These are phyloP conservation scores for Coprinopsis marcescibilis DNA, from an alignment of 768 basidiomycete species.

Conservation along the genomic window DNA sequence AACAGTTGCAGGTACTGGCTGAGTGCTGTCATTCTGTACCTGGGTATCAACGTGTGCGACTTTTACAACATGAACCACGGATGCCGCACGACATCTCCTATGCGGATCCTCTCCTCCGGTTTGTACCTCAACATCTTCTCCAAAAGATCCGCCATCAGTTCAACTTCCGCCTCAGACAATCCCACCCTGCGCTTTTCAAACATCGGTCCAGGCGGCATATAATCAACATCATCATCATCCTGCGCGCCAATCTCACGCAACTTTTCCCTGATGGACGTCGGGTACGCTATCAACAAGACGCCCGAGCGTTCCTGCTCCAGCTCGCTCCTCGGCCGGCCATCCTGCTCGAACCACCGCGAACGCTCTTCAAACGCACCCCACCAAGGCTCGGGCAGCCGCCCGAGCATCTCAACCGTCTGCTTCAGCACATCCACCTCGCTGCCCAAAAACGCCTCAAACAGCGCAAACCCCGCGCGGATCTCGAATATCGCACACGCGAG, in stretches of 20 bases:
- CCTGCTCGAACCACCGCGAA: constrained; percentile 30
- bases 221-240: neutral
- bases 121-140: constrained; percentile 33
- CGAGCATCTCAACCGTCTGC: constrained; percentile 31
- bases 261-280: constrained; percentile 20
- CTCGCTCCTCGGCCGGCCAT: constrained; percentile 25
- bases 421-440: constrained; percentile 24
- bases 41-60: too few relatives aligned
- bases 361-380: constrained; percentile 28
- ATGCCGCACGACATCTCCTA: constrained; percentile 27
- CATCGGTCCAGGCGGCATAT: neutral
- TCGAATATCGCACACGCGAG: constrained; percentile 38
- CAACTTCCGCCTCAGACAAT: constrained; percentile 26
- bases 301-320: constrained; percentile 20
- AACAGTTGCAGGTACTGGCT: too few relatives aligned
- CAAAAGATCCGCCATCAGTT: constrained; percentile 32
- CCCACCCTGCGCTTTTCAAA: constrained; percentile 9
- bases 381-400: constrained; percentile 37
- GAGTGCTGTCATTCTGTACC: too few relatives aligned
- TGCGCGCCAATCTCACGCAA: neutral
- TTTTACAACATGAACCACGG: constrained; percentile 20
- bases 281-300: constrained; percentile 18
- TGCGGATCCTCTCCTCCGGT: constrained; percentile 37
- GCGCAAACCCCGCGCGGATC: constrained; percentile 34
- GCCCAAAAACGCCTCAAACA: constrained; percentile 34